phyloP scores from a whole-genome alignment of 108 stramenopile genomes.

The Skeletonema menzelii region DNA sequence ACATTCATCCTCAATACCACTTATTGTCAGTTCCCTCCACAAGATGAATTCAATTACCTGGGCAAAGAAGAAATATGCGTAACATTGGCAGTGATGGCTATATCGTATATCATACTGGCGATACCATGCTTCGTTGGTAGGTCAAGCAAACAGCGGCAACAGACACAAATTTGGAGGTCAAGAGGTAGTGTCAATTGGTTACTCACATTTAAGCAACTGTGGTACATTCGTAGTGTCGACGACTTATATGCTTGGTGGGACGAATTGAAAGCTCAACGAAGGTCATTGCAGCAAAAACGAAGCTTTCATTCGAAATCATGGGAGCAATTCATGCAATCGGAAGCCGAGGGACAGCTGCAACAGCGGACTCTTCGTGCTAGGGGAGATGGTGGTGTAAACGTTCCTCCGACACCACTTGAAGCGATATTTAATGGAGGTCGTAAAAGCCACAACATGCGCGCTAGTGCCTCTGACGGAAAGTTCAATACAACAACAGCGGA shows the following conservation, averaged over 20 bases:
- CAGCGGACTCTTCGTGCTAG: constrained; percentile 3
- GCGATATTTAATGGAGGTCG: background rate
- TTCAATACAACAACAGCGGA: constrained; percentile 13
- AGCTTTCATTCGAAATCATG: constrained; percentile 4
- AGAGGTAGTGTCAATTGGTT: background rate
- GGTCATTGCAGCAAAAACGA: background rate
- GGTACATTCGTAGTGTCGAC: constrained; percentile 6
- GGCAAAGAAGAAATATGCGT: constrained; percentile 25
- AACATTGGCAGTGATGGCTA: constrained; percentile 8
- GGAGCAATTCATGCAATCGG: background rate
- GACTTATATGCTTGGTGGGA: constrained; percentile 11
- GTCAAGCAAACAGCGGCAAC: background rate
- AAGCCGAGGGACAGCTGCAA: background rate
- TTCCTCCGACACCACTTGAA: background rate
- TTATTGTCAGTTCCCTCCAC: background rate
- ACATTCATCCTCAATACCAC: background rate
- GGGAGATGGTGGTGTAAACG: constrained; percentile 2
- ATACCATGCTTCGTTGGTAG: constrained; percentile 9
- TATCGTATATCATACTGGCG: constrained; percentile 24
- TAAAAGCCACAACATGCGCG: constrained; percentile 2
- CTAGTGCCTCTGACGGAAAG: constrained; percentile 9
- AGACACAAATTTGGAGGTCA: background rate
- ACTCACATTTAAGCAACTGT: background rate
- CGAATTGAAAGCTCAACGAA: background rate
- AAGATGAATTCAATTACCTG: constrained; percentile 12